Conservation (phyloP, 768 basidiomycete genomes). For the Lenzites betulinus region DNA sequence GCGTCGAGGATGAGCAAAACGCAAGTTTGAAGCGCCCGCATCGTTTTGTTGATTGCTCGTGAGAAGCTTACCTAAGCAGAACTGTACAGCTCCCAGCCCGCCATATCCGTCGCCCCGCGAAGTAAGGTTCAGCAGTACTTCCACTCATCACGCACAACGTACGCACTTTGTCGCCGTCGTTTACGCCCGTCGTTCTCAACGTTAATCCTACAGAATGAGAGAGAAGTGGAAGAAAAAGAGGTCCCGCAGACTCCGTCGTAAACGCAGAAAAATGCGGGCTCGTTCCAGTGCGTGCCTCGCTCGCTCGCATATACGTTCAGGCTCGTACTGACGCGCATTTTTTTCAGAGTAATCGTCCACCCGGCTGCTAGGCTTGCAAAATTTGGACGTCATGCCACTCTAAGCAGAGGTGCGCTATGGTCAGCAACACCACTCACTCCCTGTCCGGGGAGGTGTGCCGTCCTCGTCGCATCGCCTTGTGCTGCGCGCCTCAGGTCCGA, state of each 20-base stretch:
- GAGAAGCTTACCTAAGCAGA: slow-evolving; percentile 30
- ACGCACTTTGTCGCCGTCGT: neutral
- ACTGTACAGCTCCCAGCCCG: slow-evolving; percentile 32
- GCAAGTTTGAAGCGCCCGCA: neutral
- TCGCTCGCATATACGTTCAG: neutral
- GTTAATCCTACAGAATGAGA: slow-evolving; percentile 65
- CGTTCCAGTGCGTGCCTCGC: slow-evolving; percentile 74
- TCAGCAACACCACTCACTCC: slow-evolving; percentile 16
- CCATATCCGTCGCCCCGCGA: slow-evolving; percentile 23
- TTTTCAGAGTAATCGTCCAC: slow-evolving; percentile 31
- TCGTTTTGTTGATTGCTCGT: neutral
- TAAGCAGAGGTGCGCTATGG: slow-evolving; percentile 15
- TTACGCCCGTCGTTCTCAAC: neutral
- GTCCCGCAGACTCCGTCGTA: slow-evolving; percentile 89
- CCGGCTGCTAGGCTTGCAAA: slow-evolving; percentile 30
- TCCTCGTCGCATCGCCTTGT: slow-evolving; percentile 28
- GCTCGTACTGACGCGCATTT: neutral
- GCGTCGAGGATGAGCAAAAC: neutral
- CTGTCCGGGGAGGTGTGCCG: slow-evolving; percentile 21
- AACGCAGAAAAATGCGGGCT: slow-evolving; percentile 95
- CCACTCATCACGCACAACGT: slow-evolving; percentile 25
- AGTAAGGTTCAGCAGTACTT: slow-evolving; percentile 14
- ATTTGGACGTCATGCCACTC: slow-evolving; percentile 26
- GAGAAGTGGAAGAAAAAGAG: slow-evolving; percentile 98
- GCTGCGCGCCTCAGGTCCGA: slow-evolving; percentile 26